A percentile compares a stretch with the other conserved stretches of the same genome.
Evolutionary conservation across 768 basidiomycete species (phyloP).

Genomic region (Lentinula sp.): DNA sequence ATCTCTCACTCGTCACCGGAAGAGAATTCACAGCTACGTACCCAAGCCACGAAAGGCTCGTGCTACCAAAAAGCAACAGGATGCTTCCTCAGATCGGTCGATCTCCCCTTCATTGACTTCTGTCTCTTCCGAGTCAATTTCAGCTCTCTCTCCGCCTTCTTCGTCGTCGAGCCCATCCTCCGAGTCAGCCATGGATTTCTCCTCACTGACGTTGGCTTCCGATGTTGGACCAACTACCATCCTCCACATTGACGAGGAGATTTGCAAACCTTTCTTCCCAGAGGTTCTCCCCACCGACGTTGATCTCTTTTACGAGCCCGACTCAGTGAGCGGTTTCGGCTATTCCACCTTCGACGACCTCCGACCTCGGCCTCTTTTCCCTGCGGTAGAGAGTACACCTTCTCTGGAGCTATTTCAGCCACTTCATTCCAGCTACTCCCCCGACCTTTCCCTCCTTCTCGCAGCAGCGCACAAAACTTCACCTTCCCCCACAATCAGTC

Average conservation of each 20-base stretch:
- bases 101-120: not conserved
- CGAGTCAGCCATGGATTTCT: not conserved
- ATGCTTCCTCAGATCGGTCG: not conserved
- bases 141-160: not conserved
- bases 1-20: constrained; percentile 4
- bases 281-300: not conserved
- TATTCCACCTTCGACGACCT: not conserved
- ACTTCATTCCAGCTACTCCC: not conserved
- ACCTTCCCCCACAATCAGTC: not conserved
- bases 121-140: not conserved
- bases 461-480: not conserved
- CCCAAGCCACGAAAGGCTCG: constrained; percentile 1
- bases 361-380: not conserved
- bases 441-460: not conserved
- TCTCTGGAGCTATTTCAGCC: not conserved
- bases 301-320: not conserved
- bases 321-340: not conserved
- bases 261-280: not conserved
- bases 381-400: not conserved
- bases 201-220: not conserved
- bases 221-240: not conserved
- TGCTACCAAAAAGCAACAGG: not conserved
- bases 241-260: not conserved
- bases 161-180: not conserved
- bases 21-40: constrained; percentile 2